Percentiles rank a stretch among this genome's conserved stretches.
Evolutionary conservation across 768 basidiomycete genomes (phyloP).

Genomic region (Suillus clintonianus): DNA sequence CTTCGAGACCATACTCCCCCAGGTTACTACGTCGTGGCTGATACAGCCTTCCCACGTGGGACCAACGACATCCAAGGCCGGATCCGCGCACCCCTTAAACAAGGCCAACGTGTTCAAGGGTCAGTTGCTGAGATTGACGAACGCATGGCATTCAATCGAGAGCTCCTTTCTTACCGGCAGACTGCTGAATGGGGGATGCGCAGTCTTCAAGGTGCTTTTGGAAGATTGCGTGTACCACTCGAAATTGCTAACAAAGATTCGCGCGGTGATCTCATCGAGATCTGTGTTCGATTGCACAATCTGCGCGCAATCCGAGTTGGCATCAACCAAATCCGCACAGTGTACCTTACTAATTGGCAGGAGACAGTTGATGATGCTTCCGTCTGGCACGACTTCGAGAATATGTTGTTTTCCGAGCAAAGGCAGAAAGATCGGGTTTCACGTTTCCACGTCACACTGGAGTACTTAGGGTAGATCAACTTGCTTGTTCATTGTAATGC

Average conservation of each 20-base stretch:
- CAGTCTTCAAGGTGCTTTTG: conserved; percentile 47
- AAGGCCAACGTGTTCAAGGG: conserved; percentile 56
- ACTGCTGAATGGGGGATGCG: conserved; percentile 56
- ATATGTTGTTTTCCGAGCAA: conserved; percentile 42
- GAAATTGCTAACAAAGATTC: conserved; percentile 29
- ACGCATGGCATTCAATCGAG: too few species aligned
- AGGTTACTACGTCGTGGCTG: too few species aligned
- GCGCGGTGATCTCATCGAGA: conserved; percentile 37
- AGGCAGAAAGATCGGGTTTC: conserved; percentile 34
- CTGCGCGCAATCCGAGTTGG: conserved; percentile 38
- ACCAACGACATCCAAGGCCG: too few species aligned
- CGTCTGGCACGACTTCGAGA: conserved; percentile 39
- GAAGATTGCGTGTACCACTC: conserved; percentile 43
- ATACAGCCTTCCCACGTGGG: too few species aligned
- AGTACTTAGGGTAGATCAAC: conserved; percentile 16
- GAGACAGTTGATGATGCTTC: conserved; percentile 26
- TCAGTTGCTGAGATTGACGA: not conserved
- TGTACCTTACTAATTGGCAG: conserved; percentile 43
- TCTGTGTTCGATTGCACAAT: conserved; percentile 36
- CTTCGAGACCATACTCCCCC: too few species aligned
- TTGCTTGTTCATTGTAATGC: too few species aligned
- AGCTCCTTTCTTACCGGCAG: conserved; percentile 38
- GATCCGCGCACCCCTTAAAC: not conserved
- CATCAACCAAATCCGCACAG: conserved; percentile 41
- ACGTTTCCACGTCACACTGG: conserved; percentile 34